These are phyloP conservation scores for Kluyveromyces wickerhamii DNA, from an alignment of 805 yeast genomes.

Conservation along the genomic window DNA sequence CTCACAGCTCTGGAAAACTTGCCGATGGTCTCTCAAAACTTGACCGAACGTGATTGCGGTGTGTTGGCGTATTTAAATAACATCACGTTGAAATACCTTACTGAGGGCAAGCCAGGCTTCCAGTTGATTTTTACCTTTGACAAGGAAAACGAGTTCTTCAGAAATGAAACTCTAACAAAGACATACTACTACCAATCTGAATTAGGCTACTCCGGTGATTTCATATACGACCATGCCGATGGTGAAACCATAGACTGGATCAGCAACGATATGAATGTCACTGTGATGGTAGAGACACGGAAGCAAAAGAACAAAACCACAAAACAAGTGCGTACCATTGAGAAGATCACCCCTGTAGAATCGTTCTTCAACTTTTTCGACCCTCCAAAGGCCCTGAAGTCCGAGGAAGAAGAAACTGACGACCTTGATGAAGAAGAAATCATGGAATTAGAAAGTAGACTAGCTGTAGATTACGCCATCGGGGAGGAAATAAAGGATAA, in stretches of 20 bases:
- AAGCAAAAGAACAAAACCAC: slow-evolving; percentile 96
- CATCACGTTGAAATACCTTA: slow-evolving; percentile 70
- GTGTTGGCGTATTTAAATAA: slow-evolving; percentile 63
- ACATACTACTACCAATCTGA: slow-evolving; percentile 91
- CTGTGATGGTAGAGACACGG: slow-evolving; percentile 83
- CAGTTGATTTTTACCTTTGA: slow-evolving; percentile 74
- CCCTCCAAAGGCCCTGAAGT: slow-evolving; percentile 72
- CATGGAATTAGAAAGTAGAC: slow-evolving; percentile 69
- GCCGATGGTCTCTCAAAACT: slow-evolving; percentile 69
- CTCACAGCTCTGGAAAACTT: slow-evolving; percentile 88
- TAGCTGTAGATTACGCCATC: slow-evolving; percentile 87
- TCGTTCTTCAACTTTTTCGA: slow-evolving; percentile 93
- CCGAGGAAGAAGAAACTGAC: slow-evolving; percentile 42
- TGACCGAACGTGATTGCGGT: slow-evolving; percentile 84
- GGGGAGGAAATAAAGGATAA: slow-evolving; percentile 97
- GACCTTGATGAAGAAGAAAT: slow-evolving; percentile 56
- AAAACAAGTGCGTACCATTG: slow-evolving; percentile 92
- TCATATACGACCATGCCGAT: slow-evolving; percentile 93
- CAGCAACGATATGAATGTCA: slow-evolving; percentile 71
- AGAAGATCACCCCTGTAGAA: slow-evolving; percentile 87
- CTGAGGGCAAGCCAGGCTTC: slow-evolving; percentile 65
- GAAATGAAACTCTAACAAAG: slow-evolving; percentile 65
- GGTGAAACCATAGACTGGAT: slow-evolving; percentile 79
- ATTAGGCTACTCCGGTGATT: slow-evolving; percentile 90
- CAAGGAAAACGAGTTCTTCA: slow-evolving; percentile 64